phyloP scores from a whole-genome alignment of 768 basidiomycete species.

The Rhodotorula paludigena region DNA sequence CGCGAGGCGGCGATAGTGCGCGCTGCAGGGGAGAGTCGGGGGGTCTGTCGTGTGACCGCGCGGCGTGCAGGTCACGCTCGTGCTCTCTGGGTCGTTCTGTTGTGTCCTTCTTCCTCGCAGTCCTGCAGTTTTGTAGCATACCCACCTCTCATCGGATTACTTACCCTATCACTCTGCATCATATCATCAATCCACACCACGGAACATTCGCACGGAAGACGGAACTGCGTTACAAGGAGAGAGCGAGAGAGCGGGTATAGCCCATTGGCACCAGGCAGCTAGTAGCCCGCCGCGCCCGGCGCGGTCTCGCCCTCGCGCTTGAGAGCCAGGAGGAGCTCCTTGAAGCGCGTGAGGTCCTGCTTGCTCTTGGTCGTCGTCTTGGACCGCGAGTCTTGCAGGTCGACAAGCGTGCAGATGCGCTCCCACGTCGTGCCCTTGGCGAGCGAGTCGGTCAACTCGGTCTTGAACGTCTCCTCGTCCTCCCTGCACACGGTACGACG shows the following conservation, averaged over 20 bases:
- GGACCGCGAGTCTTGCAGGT: slow-evolving; percentile 93
- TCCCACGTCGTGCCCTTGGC: slow-evolving; percentile 93
- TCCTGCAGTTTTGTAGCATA: no score
- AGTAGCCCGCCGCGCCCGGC: slow-evolving; percentile 91
- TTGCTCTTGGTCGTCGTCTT: slow-evolving; percentile 88
- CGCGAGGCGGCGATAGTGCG: neutral
- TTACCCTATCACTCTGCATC: neutral
- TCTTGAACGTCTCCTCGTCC: slow-evolving; percentile 73
- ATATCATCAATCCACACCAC: no score
- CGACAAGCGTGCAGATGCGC: slow-evolving; percentile 76
- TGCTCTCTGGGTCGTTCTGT: no score
- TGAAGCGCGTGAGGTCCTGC: slow-evolving; percentile 81
- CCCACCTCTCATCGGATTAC: no score
- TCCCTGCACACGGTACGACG: slow-evolving; percentile 57
- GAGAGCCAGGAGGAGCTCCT: slow-evolving; percentile 82
- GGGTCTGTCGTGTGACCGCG: neutral
- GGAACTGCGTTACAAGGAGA: neutral
- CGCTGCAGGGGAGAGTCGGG: neutral
- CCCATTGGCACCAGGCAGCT: neutral
- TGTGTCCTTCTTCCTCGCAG: no score
- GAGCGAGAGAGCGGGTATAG: neutral
- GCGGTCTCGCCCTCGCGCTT: slow-evolving; percentile 85
- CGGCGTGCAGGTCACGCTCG: neutral
- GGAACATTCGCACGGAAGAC: no score
- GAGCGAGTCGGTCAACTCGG: slow-evolving; percentile 66